Evolutionary conservation across 1,284 basidiomycete genomes (phyloP).

Genomic region (Bondarzewia mesenterica): DNA sequence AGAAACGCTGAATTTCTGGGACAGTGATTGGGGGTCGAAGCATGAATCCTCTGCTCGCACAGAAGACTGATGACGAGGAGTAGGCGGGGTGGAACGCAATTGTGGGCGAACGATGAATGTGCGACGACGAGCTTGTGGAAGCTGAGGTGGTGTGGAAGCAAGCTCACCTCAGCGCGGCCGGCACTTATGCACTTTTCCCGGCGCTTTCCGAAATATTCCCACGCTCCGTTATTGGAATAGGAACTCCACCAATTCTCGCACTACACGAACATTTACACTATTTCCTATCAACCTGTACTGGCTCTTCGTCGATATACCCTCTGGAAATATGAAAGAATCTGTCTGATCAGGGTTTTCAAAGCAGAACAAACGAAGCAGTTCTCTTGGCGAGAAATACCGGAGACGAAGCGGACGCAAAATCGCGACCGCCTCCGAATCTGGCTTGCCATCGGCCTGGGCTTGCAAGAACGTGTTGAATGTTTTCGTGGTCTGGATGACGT

Average conservation of each 20-base stretch:
- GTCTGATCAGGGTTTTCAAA: slow-evolving; percentile 28
- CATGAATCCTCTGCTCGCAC: slow-evolving; percentile 80
- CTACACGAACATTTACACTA: slow-evolving; percentile 69
- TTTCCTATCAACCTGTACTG: slow-evolving; percentile 73
- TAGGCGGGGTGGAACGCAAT: slow-evolving; percentile 52
- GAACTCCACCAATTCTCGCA: slow-evolving; percentile 46
- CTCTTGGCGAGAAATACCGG: slow-evolving; percentile 65
- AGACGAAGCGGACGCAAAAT: slow-evolving; percentile 49
- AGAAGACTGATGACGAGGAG: slow-evolving; percentile 46
- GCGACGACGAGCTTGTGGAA: slow-evolving; percentile 18
- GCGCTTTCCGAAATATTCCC: not conserved
- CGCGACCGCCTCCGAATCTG: slow-evolving; percentile 36
- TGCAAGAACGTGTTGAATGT: slow-evolving; percentile 52
- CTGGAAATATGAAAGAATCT: slow-evolving; percentile 51
- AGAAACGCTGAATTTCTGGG: slow-evolving; percentile 54
- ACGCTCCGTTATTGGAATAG: slow-evolving; percentile 27
- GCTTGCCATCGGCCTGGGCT: slow-evolving; percentile 31
- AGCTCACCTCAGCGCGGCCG: not conserved
- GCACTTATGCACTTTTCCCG: slow-evolving; percentile 3
- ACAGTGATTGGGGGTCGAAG: slow-evolving; percentile 76
- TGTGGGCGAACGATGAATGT: slow-evolving; percentile 31
- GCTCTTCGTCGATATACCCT: slow-evolving; percentile 47
- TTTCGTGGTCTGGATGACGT: slow-evolving; percentile 41
- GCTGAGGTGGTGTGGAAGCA: slow-evolving; percentile 8
- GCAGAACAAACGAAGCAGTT: slow-evolving; percentile 60